Base-by-base conservation (phyloP, 2,329 filamentous ascomycete genomes). In the Aspergillus brunneoviolaceus region DNA sequence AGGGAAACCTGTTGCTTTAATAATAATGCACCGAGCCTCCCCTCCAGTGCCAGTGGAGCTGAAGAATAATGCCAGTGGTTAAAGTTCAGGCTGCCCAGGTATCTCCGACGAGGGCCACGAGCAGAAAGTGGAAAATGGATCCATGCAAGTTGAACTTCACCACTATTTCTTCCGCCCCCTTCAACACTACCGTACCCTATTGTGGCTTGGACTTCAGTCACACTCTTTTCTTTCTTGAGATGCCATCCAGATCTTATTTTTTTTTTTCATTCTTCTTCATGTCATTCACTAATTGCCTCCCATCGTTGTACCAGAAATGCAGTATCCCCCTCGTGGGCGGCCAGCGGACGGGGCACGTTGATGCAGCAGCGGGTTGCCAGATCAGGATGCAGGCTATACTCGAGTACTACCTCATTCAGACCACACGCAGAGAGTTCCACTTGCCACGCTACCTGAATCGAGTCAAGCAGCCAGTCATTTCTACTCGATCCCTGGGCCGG, bases 371-470 rank as follows among this genome's bases (percentile, higher is more conserved):
- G 53, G 53, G 42, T 48, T 50, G 52, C 56, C 61, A 48, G 61
- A 63, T 63, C 59, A 61, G 53, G 52, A 55, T 31, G 49, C 49
- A 48, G 42, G 4, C 19, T 47, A 19, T 31, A 47, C n/a, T 23
- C 31, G 23, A 33, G 39, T 55, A 55, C 52, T 47, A 55, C 53
- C 53, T 49, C 47, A 55, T 21, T 21, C 53, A 29, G 19, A 49
- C 42, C 25, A 48, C 53, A 45, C 14, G 31, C 5, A 55, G 51
- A 55, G 21, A 45, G 31, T 5, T 33, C 60, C 53, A 62, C 54
- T 64, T 51, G 62, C 57, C 60, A 62, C 57, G 57, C 57, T 33
- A 51, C 14, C 23, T n/a, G 48, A 35, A 55, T 23, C 48, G 19
- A 51, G 55, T 54, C 47, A 45, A 35, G 16, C n/a, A 23, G 42